Evolutionary conservation across 1,284 basidiomycete genomes (phyloP).

Genomic region (Puccinia coronata): DNA sequence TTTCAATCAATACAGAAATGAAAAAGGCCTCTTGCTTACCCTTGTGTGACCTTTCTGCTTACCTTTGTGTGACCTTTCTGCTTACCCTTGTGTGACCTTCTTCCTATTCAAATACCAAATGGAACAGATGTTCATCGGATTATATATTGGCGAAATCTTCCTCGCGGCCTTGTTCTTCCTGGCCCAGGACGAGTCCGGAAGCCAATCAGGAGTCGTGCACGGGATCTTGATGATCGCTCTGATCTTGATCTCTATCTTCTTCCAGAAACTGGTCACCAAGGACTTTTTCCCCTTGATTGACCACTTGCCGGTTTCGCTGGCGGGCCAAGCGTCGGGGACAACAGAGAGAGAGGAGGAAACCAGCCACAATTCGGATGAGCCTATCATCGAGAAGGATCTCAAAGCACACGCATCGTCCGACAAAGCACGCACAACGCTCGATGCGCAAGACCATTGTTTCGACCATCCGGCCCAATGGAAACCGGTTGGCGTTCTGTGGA

Average conservation of each 20-base stretch:
- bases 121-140: slow-evolving; percentile 41
- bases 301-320: slow-evolving; percentile 43
- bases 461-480: slow-evolving; percentile 54
- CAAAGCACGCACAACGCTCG: not conserved
- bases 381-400: slow-evolving; percentile 16
- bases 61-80: slow-evolving; percentile 24
- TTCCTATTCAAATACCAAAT: not conserved
- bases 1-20: not conserved
- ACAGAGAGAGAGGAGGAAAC: not conserved
- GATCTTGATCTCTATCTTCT: slow-evolving; percentile 27
- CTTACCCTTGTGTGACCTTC: not conserved
- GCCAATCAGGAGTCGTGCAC: slow-evolving; percentile 32
- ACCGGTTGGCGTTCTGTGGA: slow-evolving; percentile 69
- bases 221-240: slow-evolving; percentile 46
- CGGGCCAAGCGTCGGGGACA: not conserved
- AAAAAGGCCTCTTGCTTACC: too few relatives aligned
- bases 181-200: not conserved
- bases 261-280: slow-evolving; percentile 19
- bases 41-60: slow-evolving; percentile 31
- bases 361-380: slow-evolving; percentile 28
- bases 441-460: slow-evolving; percentile 51
- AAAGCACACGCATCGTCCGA: too few relatives aligned
- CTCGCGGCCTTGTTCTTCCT: slow-evolving; percentile 43
- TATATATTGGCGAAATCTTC: slow-evolving; percentile 47
- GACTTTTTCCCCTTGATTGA: slow-evolving; percentile 44